Percentiles rank a stretch among this genome's conserved stretches.
Conservation (phyloP, 2,329 filamentous ascomycete genomes). For the Aspergillus quadrilineatus region DNA sequence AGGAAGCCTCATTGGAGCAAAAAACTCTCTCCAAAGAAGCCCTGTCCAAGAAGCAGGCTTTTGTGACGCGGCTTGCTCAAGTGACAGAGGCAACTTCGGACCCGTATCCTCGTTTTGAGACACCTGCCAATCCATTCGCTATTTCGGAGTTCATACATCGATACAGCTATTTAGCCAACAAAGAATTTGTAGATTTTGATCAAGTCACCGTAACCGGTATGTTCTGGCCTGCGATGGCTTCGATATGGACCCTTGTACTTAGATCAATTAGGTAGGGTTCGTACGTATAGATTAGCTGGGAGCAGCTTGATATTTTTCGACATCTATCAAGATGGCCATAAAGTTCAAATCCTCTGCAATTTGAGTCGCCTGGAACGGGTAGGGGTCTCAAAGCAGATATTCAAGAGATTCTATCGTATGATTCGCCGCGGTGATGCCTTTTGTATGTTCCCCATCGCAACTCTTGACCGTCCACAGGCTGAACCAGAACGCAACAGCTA, state of each 20-base stretch:
- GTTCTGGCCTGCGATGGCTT: constrained; percentile 25
- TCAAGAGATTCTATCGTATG: constrained; percentile 63
- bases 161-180: constrained; percentile 38
- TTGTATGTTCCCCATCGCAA: constrained; percentile 55
- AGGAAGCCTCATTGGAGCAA: neutral
- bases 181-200: constrained; percentile 39
- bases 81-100: constrained; percentile 35
- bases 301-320: constrained; percentile 83
- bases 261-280: constrained; percentile 66
- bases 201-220: constrained; percentile 46
- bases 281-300: constrained; percentile 68
- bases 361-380: constrained; percentile 45
- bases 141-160: constrained; percentile 38
- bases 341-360: constrained; percentile 75
- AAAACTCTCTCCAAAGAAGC: neutral
- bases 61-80: constrained; percentile 39
- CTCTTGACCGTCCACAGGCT: constrained; percentile 12
- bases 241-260: constrained; percentile 34
- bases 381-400: constrained; percentile 42
- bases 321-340: constrained; percentile 69
- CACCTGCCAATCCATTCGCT: constrained; percentile 31
- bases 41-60: constrained; percentile 27
- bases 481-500: constrained; percentile 48
- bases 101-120: constrained; percentile 40
- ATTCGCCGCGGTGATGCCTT: constrained; percentile 81